Percentiles rank a stretch among this genome's conserved stretches.
Conservation (phyloP, 805 yeast species). For the Teunomyces gatunensis region DNA sequence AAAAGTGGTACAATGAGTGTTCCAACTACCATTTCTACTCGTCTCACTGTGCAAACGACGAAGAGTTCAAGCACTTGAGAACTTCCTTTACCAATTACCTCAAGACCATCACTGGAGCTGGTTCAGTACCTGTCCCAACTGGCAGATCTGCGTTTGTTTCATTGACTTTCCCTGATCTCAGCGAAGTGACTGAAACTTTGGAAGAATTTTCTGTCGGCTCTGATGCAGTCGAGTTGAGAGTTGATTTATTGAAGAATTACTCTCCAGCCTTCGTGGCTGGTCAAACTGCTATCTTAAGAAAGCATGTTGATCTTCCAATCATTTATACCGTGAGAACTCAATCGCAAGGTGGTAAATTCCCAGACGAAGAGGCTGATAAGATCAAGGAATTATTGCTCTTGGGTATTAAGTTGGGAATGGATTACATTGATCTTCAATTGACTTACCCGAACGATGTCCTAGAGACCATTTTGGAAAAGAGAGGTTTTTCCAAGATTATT, state of each 20-base stretch:
- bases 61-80: conserved; percentile 56
- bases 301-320: conserved; percentile 65
- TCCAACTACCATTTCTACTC: conserved; percentile 78
- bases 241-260: conserved; percentile 60
- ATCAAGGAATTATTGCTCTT: conserved; percentile 52
- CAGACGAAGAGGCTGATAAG: conserved; percentile 49
- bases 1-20: conserved; percentile 73
- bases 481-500: conserved; percentile 66
- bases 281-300: conserved; percentile 70
- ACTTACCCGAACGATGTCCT: conserved; percentile 58
- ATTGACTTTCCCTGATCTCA: conserved; percentile 64
- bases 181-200: conserved; percentile 43
- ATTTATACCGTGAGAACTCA: conserved; percentile 76
- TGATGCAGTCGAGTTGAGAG: conserved; percentile 80
- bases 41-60: conserved; percentile 58
- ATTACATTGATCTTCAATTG: conserved; percentile 77
- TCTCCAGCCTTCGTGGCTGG: conserved; percentile 59
- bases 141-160: conserved; percentile 68
- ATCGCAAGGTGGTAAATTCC: conserved; percentile 81
- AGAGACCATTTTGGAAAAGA: conserved; percentile 48
- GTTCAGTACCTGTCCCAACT: conserved; percentile 36
- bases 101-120: conserved; percentile 58
- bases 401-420: conserved; percentile 77
- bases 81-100: conserved; percentile 59
- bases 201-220: conserved; percentile 63